These are phyloP conservation scores for Petunia secreta DNA, from an alignment of 257 asterid genomes.

Conservation along the genomic window DNA sequence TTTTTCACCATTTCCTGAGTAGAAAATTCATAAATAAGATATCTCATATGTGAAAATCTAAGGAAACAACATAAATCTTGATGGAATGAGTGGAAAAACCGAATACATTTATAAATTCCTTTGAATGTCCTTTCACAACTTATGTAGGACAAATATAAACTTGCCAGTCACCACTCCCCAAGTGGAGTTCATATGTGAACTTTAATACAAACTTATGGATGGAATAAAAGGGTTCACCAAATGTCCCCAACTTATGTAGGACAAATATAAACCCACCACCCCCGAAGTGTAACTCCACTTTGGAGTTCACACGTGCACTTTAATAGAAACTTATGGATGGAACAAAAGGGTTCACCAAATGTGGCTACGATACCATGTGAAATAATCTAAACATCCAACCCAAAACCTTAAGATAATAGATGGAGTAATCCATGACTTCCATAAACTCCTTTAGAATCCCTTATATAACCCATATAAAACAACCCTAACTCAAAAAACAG, in stretches of 20 bases:
- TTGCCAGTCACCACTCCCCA: too few relatives aligned
- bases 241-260: too few relatives aligned
- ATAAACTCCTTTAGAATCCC: neutral
- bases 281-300: neutral
- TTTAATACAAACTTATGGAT: too few relatives aligned
- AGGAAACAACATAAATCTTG: neutral
- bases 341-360: neutral
- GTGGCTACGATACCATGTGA: neutral
- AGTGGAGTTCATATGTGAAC: too few relatives aligned
- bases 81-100: neutral
- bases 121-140: neutral
- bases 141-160: neutral
- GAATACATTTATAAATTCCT: neutral
- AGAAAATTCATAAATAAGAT: neutral
- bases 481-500: neutral
- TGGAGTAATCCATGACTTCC: neutral
- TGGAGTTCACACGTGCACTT: neutral
- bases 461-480: neutral
- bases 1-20: conserved; percentile 95
- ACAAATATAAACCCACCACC: neutral
- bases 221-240: too few relatives aligned
- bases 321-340: neutral
- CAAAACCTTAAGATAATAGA: neutral
- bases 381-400: neutral
- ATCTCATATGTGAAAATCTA: conserved; percentile 7